phyloP scores from a whole-genome alignment of 1,139 yeast species.

The Taphrina betulina region DNA sequence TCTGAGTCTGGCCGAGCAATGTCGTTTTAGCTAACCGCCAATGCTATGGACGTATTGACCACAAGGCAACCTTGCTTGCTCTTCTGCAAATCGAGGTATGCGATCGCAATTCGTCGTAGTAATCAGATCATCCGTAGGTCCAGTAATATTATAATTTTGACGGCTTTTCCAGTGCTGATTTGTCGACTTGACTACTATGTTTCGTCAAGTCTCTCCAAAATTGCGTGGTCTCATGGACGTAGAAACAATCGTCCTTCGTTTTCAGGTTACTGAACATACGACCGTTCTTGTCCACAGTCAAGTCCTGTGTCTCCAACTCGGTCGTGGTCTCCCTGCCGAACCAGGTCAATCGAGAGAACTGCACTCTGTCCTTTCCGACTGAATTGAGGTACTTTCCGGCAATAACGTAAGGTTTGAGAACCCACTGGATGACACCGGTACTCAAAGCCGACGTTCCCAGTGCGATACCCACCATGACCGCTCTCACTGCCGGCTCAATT shows the following conservation, averaged over 20 bases:
- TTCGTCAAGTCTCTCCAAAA: constrained; percentile 23
- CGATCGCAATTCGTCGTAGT: background rate
- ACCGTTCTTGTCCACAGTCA: constrained; percentile 25
- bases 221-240: constrained; percentile 27
- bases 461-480: constrained; percentile 31
- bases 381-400: constrained; percentile 14
- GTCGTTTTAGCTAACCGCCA: no score
- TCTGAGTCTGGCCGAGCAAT: constrained; percentile 17
- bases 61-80: no score
- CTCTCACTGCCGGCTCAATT: constrained; percentile 19
- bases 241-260: constrained; percentile 23
- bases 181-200: background rate
- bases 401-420: constrained; percentile 30
- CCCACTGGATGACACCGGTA: constrained; percentile 71
- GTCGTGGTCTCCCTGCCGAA: constrained; percentile 10
- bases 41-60: no score
- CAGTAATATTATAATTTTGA: background rate
- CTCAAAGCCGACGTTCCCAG: constrained; percentile 58
- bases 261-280: constrained; percentile 32
- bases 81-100: background rate
- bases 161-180: constrained; percentile 1
- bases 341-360: constrained; percentile 18
- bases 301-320: constrained; percentile 2
- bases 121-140: no score
- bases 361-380: constrained; percentile 7